Evolutionary conservation across 176 grass and related monocot species (phyloP), one percentile per base, ranked within the genome.

Genomic region (Neostapfia colusana): DNA sequence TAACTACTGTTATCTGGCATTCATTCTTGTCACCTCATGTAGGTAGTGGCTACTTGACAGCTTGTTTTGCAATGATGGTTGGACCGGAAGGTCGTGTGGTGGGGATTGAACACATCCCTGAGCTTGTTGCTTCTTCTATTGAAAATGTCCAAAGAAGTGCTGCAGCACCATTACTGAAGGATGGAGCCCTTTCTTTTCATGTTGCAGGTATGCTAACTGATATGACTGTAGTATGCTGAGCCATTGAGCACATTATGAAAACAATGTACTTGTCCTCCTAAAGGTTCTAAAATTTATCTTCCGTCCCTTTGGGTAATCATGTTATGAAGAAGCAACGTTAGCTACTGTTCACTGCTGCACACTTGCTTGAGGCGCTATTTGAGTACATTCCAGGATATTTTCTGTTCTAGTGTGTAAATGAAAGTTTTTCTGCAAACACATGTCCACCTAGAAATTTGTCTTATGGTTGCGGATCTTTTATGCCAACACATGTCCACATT

Each of bases 21-120:
- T 15, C 20, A 18, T 79, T 49, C 12, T 10, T 44, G 1, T 62
- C 25, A 10, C 49, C 26, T 40, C 48, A 1, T 82, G 49, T 42
- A 95, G 92, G 92, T 34, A 95, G 84, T 80, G 92, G 92, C 34
- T 95, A 91, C 64, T 59, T 95, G 81, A 95, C 92, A 44, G 92
- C 92, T 55, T 95, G 92, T 50, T 95, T 91, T 85, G 89, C 89
- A 79, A 87, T 95, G 86, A 89, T 91, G 89, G 77, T 91, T 64
- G 89, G 92, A 78, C 89, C 83, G 18, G 79, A 91, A 87, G 89
- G 92, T 6, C 92, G 73, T 17, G 92, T 78, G 0, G 86, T 95
- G 28, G 92, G 92, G 36, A 79, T 95, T 76, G 89, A 95, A 81
- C 92, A 95, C 48, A 89, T 95, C 50, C 83, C 83, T 85, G 89